These are phyloP conservation scores for Acanthamoeba lenticulata DNA, from an alignment of 208 protist genomes.

Conservation along the genomic window DNA sequence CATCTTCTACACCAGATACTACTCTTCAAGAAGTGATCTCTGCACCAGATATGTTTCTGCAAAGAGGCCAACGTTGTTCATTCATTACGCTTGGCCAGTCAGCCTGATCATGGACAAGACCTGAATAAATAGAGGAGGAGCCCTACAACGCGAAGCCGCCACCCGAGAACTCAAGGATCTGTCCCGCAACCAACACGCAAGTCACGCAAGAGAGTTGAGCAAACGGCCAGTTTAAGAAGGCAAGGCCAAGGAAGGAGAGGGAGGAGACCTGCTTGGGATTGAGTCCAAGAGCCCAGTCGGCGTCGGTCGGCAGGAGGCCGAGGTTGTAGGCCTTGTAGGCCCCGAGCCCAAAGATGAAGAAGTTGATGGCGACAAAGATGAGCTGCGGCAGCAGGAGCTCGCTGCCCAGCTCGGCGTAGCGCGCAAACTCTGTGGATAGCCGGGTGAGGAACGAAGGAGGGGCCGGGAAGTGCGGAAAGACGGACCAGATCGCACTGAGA, in stretches of 20 bases:
- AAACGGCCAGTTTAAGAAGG: not conserved
- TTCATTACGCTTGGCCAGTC: too few species aligned
- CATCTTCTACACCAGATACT: too few species aligned
- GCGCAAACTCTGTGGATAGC: slow-evolving; percentile 23
- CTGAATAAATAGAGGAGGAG: too few species aligned
- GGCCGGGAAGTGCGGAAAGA: not conserved
- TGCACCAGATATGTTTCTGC: too few species aligned
- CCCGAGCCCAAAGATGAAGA: not conserved
- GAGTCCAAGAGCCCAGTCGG: not conserved
- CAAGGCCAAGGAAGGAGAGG: too few species aligned
- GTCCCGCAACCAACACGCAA: too few species aligned
- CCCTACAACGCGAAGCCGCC: too few species aligned
- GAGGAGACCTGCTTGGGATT: slow-evolving; percentile 5
- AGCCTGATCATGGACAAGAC: too few species aligned
- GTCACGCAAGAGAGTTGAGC: too few species aligned
- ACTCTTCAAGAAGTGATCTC: too few species aligned
- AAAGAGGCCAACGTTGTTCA: too few species aligned
- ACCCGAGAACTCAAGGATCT: not conserved
- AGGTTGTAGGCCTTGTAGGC: slow-evolving; percentile 65
- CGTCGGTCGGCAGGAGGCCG: slow-evolving; percentile 41
- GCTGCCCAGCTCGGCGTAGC: not conserved
- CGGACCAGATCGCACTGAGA: not conserved
- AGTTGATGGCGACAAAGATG: not conserved
- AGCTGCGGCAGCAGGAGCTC: slow-evolving; percentile 51
- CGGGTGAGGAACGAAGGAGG: too few species aligned